Evolutionary conservation across 2,329 filamentous ascomycete genomes (phyloP).

Genomic region (Biscogniauxia sp.): DNA sequence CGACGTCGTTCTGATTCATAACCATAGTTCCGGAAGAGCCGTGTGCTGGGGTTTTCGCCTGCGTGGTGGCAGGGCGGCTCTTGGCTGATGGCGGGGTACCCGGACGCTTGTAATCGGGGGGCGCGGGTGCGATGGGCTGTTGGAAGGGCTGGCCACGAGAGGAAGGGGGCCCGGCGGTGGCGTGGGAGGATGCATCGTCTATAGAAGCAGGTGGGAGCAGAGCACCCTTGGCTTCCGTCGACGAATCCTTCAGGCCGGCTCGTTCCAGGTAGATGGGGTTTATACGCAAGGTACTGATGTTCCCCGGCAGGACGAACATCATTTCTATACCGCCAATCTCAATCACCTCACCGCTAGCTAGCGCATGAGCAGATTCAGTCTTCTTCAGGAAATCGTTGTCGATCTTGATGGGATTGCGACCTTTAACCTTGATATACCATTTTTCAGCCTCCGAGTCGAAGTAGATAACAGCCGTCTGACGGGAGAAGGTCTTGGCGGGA

Average conservation of each 20-base stretch:
- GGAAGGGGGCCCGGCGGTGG: constrained; percentile 18
- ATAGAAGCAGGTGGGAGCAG: constrained; percentile 29
- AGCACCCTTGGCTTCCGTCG: constrained; percentile 26
- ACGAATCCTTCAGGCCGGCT: constrained; percentile 46
- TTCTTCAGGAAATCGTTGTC: constrained; percentile 71
- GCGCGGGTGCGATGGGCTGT: constrained; percentile 56
- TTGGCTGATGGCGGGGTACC: constrained; percentile 57
- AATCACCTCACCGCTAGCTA: constrained; percentile 86
- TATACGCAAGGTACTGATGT: constrained; percentile 64
- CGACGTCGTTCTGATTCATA: constrained; percentile 57
- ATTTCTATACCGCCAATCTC: constrained; percentile 93
- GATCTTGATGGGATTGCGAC: constrained; percentile 85
- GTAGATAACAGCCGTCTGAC: constrained; percentile 71
- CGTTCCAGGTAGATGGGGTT: constrained; percentile 68
- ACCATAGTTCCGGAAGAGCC: constrained; percentile 41
- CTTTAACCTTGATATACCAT: constrained; percentile 86
- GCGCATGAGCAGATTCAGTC: constrained; percentile 57
- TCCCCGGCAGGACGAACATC: constrained; percentile 93
- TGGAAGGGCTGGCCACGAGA: constrained; percentile 33
- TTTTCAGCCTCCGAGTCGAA: constrained; percentile 66
- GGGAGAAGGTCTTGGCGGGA: constrained; percentile 77
- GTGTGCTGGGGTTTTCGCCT: constrained; percentile 40
- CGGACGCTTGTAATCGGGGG: constrained; percentile 58
- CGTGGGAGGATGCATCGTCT: constrained; percentile 25
- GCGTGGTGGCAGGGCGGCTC: constrained; percentile 31